phyloP scores from a whole-genome alignment of 2,329 filamentous ascomycete genomes.

The Corinectria fuckeliana region DNA sequence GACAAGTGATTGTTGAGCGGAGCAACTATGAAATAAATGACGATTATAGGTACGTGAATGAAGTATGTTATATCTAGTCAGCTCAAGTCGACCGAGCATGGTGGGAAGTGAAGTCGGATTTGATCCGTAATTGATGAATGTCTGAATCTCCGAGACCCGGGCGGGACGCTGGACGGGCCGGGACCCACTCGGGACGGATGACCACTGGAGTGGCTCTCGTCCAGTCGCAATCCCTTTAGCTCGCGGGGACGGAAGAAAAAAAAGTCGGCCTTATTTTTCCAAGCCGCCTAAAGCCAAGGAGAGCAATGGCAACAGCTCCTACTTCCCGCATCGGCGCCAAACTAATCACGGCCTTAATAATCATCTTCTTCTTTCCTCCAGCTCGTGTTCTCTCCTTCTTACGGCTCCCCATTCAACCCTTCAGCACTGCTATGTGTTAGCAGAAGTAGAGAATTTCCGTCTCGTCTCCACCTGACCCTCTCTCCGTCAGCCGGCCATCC shows the following conservation, averaged over 20 bases:
- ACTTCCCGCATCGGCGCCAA: conserved; percentile 1
- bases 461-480: background rate
- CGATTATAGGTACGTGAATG: background rate
- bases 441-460: background rate
- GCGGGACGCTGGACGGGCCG: background rate
- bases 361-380: background rate
- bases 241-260: conserved; percentile 10
- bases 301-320: conserved; percentile 3
- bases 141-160: background rate
- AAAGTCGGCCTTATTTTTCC: conserved; percentile 15
- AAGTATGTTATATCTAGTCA: background rate
- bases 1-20: background rate
- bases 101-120: background rate
- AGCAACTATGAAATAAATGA: background rate
- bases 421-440: background rate
- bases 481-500: conserved; percentile 1
- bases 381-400: background rate
- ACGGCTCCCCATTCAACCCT: background rate
- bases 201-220: background rate
- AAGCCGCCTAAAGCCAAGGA: conserved; percentile 6
- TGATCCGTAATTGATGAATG: background rate
- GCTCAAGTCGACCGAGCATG: too few relatives aligned
- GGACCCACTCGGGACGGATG: background rate
- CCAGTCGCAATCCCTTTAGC: conserved; percentile 5
- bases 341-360: background rate